phyloP scores from a whole-genome alignment of 2,329 filamentous ascomycete genomes.

The Lasiodiplodia citricola region DNA sequence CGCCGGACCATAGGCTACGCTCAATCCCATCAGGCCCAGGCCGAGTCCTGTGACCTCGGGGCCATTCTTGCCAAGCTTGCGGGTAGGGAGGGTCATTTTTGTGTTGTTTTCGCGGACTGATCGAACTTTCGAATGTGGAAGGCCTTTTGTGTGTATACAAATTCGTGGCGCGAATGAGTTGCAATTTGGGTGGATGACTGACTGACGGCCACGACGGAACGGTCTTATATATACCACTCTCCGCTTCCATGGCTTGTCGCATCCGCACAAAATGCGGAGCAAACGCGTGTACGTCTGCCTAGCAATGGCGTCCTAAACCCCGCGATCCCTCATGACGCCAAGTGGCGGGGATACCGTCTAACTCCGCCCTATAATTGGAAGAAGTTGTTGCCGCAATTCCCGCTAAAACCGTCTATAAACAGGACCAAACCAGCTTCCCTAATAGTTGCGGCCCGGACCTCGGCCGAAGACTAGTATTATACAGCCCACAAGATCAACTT shows the following conservation, averaged over 20 bases:
- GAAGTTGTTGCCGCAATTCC: too few species aligned
- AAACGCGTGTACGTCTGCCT: neutral
- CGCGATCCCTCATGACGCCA: too few species aligned
- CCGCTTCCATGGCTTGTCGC: neutral
- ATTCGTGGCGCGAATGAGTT: neutral
- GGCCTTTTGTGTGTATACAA: neutral
- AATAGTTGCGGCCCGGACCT: too few species aligned
- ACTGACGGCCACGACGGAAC: neutral
- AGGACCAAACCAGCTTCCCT: too few species aligned
- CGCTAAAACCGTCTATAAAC: too few species aligned
- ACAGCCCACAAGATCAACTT: too few species aligned
- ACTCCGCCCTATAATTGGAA: too few species aligned
- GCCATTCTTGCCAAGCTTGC: slow-evolving; percentile 58
- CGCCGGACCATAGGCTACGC: slow-evolving; percentile 52
- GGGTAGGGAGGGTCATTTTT: slow-evolving; percentile 45
- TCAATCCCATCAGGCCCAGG: slow-evolving; percentile 61
- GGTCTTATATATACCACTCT: neutral
- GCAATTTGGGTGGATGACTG: neutral
- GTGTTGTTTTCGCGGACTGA: neutral
- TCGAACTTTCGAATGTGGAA: neutral
- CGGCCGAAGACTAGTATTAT: too few species aligned
- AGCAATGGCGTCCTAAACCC: too few species aligned
- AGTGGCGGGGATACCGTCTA: too few species aligned
- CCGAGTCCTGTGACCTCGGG: slow-evolving; percentile 58
- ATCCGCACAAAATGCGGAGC: neutral